Evolutionary conservation across 1,284 basidiomycete genomes (phyloP).

Genomic region (Mycena sp.): DNA sequence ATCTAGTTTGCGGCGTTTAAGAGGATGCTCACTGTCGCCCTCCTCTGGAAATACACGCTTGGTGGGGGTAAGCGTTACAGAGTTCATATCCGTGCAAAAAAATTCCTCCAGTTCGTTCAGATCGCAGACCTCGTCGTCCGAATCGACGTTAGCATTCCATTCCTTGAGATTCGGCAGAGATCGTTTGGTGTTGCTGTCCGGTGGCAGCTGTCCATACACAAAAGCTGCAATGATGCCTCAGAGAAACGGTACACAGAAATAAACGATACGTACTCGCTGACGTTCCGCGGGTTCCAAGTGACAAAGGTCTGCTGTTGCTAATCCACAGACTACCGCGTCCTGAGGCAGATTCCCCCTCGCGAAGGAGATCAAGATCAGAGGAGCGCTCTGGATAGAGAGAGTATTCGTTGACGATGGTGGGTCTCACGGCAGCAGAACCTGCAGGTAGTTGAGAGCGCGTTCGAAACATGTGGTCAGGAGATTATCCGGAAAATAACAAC

Average conservation of each 20-base stretch:
- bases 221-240: background rate
- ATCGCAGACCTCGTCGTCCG: conserved; percentile 44
- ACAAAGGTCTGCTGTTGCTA: too few species aligned
- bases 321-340: too few species aligned
- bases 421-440: too few species aligned
- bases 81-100: conserved; percentile 39
- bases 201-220: background rate
- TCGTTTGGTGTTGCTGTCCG: conserved; percentile 7
- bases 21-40: conserved; percentile 26
- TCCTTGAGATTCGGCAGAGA: background rate
- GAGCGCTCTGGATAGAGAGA: too few species aligned
- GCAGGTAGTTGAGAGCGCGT: too few species aligned
- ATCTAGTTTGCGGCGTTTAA: conserved; percentile 42
- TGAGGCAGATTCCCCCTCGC: too few species aligned
- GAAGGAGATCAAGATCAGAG: too few species aligned
- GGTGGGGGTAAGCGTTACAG: conserved; percentile 11
- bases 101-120: conserved; percentile 56
- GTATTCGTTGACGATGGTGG: too few species aligned
- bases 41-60: conserved; percentile 14
- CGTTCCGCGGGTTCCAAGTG: background rate
- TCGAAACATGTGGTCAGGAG: too few species aligned
- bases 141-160: conserved; percentile 9
- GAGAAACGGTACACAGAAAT: background rate
- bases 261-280: background rate
- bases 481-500: too few species aligned